Evolutionary conservation across 257 asterid genomes (phyloP), one percentile per base, ranked within the genome.

Genomic region (Nemophila menziesii): DNA sequence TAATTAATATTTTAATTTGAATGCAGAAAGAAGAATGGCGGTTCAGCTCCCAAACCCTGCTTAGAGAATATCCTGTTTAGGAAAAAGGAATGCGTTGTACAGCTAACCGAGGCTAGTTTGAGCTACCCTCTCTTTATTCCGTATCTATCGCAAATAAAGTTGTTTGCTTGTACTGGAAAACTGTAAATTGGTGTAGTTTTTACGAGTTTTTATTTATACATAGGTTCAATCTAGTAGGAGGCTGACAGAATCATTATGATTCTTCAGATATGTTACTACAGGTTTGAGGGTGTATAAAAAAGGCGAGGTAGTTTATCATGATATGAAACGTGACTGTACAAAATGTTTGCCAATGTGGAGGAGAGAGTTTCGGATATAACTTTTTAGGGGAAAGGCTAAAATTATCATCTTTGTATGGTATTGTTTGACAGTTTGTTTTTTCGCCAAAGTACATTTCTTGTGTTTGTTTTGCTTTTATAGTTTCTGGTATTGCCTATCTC

Each of bases 81-180:
- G 49, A 57, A 11, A 4, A 33, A 50, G 40, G 52, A 60, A 46
- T 55, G 33, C 43, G 38, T 27, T 52, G 66, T 64, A 64, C 70
- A 38, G 66, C 70, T 64, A 64, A 64, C 66, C 17, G 70, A 64
- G 61, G 66, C 61, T 58, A 64, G 70, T 64, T 64, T 58, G 66
- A 58, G 70, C 65, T 64, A 42, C 65, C 70, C 26, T 16, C 41
- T 49, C 44, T 52, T 52, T 57, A 46, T 57, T 51, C 53, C 36
- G 34, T 37, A 40, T 58, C 50, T 42, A 58, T 46, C 51, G 52
- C 52, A 47, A 47, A 29, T 47, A 47, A 47, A 47, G 20, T 41
- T 10, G 24, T 19, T n/a, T 48, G 39, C 26, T 48, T 48, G 41
- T 48, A 33, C 42, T 46, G 36, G 52, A n/a, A n/a, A 26, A 49